Evolutionary conservation across 306 rosid genomes (phyloP).

Genomic region (Cucurbita moschata): DNA sequence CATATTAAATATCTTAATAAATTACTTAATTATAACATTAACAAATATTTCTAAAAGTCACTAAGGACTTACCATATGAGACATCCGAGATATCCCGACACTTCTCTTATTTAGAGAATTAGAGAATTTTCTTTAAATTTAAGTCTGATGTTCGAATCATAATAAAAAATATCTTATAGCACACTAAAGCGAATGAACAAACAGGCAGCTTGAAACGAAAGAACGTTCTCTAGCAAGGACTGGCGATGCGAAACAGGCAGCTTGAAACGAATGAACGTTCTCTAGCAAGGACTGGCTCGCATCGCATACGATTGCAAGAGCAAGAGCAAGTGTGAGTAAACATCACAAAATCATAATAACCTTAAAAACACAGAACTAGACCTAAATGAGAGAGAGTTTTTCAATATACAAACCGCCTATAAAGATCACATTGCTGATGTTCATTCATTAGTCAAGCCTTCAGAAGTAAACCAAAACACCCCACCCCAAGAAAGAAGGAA

Average conservation of each 20-base stretch:
- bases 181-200: too few species aligned
- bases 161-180: too few species aligned
- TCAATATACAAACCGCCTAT: not conserved
- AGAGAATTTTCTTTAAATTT: too few species aligned
- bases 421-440: not conserved
- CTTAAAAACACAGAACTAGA: not conserved
- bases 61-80: too few species aligned
- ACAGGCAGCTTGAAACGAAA: not conserved
- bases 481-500: not conserved
- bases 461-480: not conserved
- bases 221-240: too few species aligned
- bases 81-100: too few species aligned
- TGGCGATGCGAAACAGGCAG: not conserved
- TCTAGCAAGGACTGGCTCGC: not conserved
- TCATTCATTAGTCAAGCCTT: not conserved
- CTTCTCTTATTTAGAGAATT: too few species aligned
- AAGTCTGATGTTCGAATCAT: too few species aligned
- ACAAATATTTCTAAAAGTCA: too few species aligned
- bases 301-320: not conserved
- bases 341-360: not conserved
- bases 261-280: not conserved
- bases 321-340: not conserved
- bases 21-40: too few species aligned
- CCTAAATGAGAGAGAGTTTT: not conserved
- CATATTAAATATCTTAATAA: too few species aligned